Base-by-base conservation (phyloP, 2,329 filamentous ascomycete genomes). In the Dissoconium aciculare region DNA sequence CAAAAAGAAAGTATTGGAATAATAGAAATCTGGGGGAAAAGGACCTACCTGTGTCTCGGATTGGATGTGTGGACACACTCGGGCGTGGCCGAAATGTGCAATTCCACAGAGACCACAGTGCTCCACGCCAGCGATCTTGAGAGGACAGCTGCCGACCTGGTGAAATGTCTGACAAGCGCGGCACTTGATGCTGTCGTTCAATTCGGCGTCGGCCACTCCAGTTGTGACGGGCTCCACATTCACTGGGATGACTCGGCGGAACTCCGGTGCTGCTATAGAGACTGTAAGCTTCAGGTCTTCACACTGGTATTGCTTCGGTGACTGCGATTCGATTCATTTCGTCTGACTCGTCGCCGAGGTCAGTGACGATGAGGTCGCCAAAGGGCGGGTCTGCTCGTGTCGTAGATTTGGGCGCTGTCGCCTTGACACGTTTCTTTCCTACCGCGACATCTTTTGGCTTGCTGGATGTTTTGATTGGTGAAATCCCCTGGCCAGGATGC, bases 41-140 rank as follows among this genome's bases (percentile, higher is more conserved):
- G 26, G 23, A 34, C 37, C 12, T 44, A 50, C 49, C 39, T 53
- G 53, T 3, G 64, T 66, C 38, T 78, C 69, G 3, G 70, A 71
- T 32, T 59, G 60, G 30, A 81, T 61, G 46, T 74, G 69, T 10
- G 73, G 69, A 45, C 76, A 81, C 5, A 62, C 64, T 17, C 67
- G 60, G 2, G 55, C 52, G 31, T 60, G 48, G 3, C 71, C 72
- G 38, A 61, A 69, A 45, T 78, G 73, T 2, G 69, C 67, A 13
- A 71, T 60, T 11, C 73, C 72, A 38, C 76, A 79, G 5, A 78
- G 60, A 5, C 66, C 66, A 50, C 76, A 81, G 41, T 66, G 54
- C 43, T 78, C 72, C 2, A 66, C 58, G 2, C 70, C 69, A 5
- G 67, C 64, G 4, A 61, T 40, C 47, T 73, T 75, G 17, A 78